phyloP scores from a whole-genome alignment of 2,329 filamentous ascomycete species.

The Cordyceps farinosa region DNA sequence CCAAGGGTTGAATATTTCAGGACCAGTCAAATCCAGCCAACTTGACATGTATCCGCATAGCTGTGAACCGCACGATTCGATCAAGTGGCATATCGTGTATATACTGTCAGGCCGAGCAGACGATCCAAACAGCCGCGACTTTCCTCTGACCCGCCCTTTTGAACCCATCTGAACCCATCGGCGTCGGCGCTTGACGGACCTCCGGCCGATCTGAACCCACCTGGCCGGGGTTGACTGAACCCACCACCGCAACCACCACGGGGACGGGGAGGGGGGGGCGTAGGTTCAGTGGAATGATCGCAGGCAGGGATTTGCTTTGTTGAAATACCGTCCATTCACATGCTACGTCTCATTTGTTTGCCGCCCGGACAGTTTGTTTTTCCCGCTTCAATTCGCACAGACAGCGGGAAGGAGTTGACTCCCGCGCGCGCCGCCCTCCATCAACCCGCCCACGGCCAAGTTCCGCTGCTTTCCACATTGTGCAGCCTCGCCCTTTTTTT shows the following conservation, averaged over 20 bases:
- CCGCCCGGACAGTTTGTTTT: background rate
- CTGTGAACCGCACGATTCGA: background rate
- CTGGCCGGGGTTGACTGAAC: slow-evolving; percentile 1
- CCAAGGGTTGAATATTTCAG: too few relatives aligned
- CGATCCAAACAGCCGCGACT: background rate
- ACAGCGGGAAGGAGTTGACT: too few relatives aligned
- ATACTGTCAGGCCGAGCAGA: background rate
- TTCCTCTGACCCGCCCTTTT: too few relatives aligned
- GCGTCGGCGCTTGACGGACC: slow-evolving; percentile 14
- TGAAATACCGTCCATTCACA: background rate
- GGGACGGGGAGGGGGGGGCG: background rate
- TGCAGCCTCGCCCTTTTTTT: too few relatives aligned
- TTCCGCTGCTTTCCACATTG: too few relatives aligned
- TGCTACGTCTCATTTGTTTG: background rate
- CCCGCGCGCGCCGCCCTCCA: too few relatives aligned
- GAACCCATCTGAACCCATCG: slow-evolving; percentile 10
- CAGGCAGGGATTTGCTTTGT: background rate
- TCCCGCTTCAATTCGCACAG: background rate
- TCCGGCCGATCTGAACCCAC: slow-evolving; percentile 16
- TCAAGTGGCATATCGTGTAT: background rate
- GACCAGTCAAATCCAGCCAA: too few relatives aligned
- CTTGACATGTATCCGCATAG: background rate
- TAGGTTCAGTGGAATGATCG: background rate
- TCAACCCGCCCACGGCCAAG: too few relatives aligned
- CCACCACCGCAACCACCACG: background rate